phyloP scores from a whole-genome alignment of 179 eudicot species.

The Pouteria campechiana region DNA sequence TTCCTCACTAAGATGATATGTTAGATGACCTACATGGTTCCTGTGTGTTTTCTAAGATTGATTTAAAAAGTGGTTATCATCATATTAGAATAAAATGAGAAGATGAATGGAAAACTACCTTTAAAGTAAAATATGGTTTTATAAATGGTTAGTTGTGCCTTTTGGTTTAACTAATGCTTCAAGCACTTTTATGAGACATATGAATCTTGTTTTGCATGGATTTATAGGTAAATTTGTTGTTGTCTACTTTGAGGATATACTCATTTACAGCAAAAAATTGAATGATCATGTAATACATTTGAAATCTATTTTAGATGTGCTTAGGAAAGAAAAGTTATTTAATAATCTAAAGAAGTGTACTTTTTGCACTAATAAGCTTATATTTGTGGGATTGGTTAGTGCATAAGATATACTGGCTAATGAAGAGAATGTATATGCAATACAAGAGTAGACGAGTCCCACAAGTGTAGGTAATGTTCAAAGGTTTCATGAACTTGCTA shows the following conservation, averaged over 20 bases:
- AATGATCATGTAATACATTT: constrained; percentile 4
- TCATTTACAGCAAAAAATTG: no score
- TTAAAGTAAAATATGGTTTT: no score
- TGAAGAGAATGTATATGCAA: not conserved
- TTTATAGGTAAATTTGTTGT: no score
- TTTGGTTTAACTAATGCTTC: constrained; percentile 6
- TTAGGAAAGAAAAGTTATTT: no score
- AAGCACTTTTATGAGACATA: constrained; percentile 3
- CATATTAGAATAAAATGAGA: no score
- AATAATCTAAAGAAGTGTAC: constrained; percentile 3
- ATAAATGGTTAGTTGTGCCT: constrained; percentile 6
- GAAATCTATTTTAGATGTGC: not conserved
- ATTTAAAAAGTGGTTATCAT: no score
- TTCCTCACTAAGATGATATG: no score
- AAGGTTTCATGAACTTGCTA: constrained; percentile 2
- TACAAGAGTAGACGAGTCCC: not conserved
- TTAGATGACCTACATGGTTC: no score
- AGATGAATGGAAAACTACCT: no score
- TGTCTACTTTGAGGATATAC: no score
- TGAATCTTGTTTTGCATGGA: constrained; percentile 6
- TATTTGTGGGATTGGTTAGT: constrained; percentile 6
- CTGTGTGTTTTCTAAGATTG: no score
- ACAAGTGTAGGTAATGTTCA: not conserved
- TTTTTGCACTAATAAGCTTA: not conserved
- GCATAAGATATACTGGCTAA: not conserved